Evolutionary conservation across 345 rosid genomes (phyloP).

Genomic region (Raphanus sativus): DNA sequence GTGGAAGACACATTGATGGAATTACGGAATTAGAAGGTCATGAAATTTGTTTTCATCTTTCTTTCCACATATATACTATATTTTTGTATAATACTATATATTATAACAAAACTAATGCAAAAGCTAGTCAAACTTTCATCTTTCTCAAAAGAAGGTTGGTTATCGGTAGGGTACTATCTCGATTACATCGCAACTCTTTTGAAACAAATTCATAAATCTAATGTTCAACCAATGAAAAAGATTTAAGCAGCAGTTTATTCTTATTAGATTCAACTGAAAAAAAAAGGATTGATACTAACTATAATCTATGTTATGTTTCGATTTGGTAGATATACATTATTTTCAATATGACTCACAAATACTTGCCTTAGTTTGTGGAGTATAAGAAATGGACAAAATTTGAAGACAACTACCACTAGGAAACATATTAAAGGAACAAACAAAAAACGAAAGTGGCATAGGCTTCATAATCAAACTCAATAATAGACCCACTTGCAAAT

Average conservation of each 20-base stretch:
- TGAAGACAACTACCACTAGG: neutral
- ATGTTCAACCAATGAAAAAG: neutral
- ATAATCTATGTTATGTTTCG: neutral
- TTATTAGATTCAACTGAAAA: neutral
- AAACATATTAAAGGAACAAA: neutral
- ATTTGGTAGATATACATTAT: neutral
- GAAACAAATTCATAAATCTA: neutral
- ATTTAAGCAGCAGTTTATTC: too few relatives aligned
- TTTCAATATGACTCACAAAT: too few relatives aligned
- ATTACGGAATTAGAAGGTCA: slow-evolving; percentile 29
- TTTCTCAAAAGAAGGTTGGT: too few relatives aligned
- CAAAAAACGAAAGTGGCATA: slow-evolving; percentile 16
- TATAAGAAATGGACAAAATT: slow-evolving; percentile 1
- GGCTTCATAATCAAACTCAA: slow-evolving; percentile 29
- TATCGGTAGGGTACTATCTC: slow-evolving; percentile 23
- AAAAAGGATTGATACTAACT: too few relatives aligned
- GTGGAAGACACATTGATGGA: slow-evolving; percentile 19
- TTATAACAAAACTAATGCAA: slow-evolving; percentile 17
- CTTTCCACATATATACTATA: neutral
- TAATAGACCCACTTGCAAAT: slow-evolving; percentile 39
- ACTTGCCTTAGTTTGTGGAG: neutral
- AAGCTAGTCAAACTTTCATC: too few relatives aligned
- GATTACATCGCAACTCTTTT: neutral
- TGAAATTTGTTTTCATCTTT: slow-evolving; percentile 9
- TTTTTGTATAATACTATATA: neutral